Conservation (phyloP, 441 rosid species). For the Euphorbia schlechtendalii region DNA sequence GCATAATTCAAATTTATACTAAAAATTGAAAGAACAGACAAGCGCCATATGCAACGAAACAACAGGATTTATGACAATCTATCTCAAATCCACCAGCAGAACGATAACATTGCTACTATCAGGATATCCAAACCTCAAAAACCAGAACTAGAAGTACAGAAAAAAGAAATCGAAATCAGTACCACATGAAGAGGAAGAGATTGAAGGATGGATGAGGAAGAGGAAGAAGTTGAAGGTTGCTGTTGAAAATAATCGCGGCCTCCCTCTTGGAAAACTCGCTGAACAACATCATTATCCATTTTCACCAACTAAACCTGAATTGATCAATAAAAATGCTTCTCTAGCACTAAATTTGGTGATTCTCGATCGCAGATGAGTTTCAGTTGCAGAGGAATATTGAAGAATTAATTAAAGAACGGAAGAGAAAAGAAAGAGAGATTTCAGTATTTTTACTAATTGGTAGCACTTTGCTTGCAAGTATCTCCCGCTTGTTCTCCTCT, state of each 20-base stretch:
- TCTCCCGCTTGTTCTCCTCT: constrained; percentile 26
- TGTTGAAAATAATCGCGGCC: constrained; percentile 89
- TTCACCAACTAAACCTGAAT: background rate
- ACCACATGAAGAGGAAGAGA: constrained; percentile 97
- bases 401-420: constrained; percentile 1
- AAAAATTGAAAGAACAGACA: background rate
- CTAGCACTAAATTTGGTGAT: background rate
- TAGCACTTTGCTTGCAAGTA: constrained; percentile 20
- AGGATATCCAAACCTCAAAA: constrained; percentile 1
- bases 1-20: background rate
- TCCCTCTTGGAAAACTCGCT: constrained; percentile 88
- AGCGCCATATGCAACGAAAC: too few species aligned
- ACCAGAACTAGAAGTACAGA: background rate
- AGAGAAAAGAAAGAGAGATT: background rate
- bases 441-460: background rate
- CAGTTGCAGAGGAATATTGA: background rate
- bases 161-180: background rate
- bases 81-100: too few species aligned
- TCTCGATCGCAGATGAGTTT: background rate
- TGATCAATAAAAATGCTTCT: background rate
- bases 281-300: constrained; percentile 94
- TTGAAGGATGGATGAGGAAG: constrained; percentile 72
- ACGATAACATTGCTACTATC: background rate
- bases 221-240: constrained; percentile 68
- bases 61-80: too few species aligned